These are phyloP conservation scores for Neostapfia colusana DNA, from an alignment of 176 grass and related monocot genomes.

Conservation along the genomic window DNA sequence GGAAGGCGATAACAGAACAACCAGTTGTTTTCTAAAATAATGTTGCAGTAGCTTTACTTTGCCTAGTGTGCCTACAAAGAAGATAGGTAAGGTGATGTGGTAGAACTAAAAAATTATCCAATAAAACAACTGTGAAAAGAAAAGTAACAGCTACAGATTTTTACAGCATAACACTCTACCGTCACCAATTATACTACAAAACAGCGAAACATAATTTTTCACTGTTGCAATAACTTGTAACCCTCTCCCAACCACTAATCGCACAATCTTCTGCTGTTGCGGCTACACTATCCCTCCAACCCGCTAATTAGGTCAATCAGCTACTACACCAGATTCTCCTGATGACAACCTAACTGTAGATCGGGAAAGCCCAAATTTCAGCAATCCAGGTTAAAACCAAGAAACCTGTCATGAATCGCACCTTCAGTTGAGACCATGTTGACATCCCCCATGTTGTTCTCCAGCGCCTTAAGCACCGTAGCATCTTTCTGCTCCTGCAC, in stretches of 20 bases:
- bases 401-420: not conserved
- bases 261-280: not conserved
- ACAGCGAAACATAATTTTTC: not conserved
- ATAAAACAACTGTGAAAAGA: not conserved
- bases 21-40: not conserved
- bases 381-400: not conserved
- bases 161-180: not conserved
- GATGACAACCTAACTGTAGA: not conserved
- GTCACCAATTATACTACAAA: not conserved
- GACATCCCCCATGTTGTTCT: slow-evolving; percentile 51
- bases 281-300: not conserved
- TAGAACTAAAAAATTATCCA: not conserved
- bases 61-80: not conserved
- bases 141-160: not conserved
- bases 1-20: not conserved
- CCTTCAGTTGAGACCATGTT: slow-evolving; percentile 52
- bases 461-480: slow-evolving; percentile 49
- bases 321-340: not conserved
- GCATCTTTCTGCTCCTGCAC: slow-evolving; percentile 57
- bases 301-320: not conserved
- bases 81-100: not conserved
- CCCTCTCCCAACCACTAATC: not conserved
- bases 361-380: not conserved
- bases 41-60: not conserved
- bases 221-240: not conserved